Evolutionary conservation across 139 green algal species (phyloP), one percentile per base, ranked within the genome.

Genomic region (Nannochloris sp.): DNA sequence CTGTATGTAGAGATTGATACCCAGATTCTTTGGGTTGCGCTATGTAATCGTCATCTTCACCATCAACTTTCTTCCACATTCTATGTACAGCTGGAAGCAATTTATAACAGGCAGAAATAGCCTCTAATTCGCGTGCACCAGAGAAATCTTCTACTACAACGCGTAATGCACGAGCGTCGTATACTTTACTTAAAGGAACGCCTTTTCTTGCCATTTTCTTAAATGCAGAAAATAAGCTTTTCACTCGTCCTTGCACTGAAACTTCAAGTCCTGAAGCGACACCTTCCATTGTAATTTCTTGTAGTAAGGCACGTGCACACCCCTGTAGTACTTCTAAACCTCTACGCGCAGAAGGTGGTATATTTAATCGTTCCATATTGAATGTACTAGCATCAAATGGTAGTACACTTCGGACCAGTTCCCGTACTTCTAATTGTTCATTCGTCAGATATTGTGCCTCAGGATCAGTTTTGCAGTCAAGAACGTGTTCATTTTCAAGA

Each of bases 41-140:
- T 53, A 96, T 95, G 79, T 96, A 96, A 62, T 97, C 90, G 59
- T 95, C 88, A 55, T 85, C 82, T 76, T 97, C 89, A 2, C 71
- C 70, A 4, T 34, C 13, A 4, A 96, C 81, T 27, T 77, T 81
- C 58, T 76, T 76, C 86, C 87, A 97, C 4, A 97, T 70, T 7
- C 83, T 85, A 59, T 96, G 90, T 35, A 97, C 88, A 6, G 82
- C 65, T 0, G 76, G 44, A 55, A 93, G 69, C 37, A 97, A 66
- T 19, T 72, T 75, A 76, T 97, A 98, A 73, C 89, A 96, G 19
- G 74, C 75, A 8, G 69, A 61, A 13, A 74, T 73, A 12, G 68
- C 73, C 48, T 78, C 71, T 24, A 15, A 42, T 38, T 77, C 53
- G 1, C 32, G 32, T 12, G 33, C 38, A 36, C 84, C 85, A n/a